A percentile compares a stretch with the other conserved stretches of the same genome.
phyloP scores from a whole-genome alignment of 2,329 filamentous ascomycete species.

The Alternaria triticimaculans region DNA sequence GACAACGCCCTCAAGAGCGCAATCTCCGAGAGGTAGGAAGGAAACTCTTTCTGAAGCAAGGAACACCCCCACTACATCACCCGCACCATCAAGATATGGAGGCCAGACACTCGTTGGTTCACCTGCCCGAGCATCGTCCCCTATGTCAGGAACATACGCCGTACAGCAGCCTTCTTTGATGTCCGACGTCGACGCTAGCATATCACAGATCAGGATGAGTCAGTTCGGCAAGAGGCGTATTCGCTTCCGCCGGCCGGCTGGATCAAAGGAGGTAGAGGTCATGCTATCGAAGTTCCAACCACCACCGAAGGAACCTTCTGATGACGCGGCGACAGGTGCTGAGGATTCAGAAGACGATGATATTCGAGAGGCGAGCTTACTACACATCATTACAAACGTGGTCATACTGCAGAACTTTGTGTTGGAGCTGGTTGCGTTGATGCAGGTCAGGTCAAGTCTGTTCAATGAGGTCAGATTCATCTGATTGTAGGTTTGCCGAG shows the following conservation, averaged over 20 bases:
- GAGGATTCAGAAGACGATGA: slow-evolving; percentile 32
- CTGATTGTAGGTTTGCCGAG: slow-evolving; percentile 18
- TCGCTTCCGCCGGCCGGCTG: slow-evolving; percentile 38
- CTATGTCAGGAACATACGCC: slow-evolving; percentile 35
- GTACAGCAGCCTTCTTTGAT: slow-evolving; percentile 44
- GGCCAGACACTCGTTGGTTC: slow-evolving; percentile 38
- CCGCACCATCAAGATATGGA: slow-evolving; percentile 22
- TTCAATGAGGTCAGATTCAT: slow-evolving; percentile 55
- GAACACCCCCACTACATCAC: slow-evolving; percentile 8
- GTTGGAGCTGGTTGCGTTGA: slow-evolving; percentile 56
- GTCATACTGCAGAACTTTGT: slow-evolving; percentile 60
- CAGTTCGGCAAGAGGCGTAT: slow-evolving; percentile 46
- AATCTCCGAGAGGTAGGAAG: slow-evolving; percentile 47
- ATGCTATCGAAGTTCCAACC: slow-evolving; percentile 46
- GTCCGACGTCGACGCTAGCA: slow-evolving; percentile 43
- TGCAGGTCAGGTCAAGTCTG: slow-evolving; percentile 57
- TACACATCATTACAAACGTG: slow-evolving; percentile 59
- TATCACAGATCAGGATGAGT: slow-evolving; percentile 37
- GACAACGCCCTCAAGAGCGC: slow-evolving; percentile 39
- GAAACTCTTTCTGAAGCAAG: slow-evolving; percentile 34
- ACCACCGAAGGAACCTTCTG: slow-evolving; percentile 36
- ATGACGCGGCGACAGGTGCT: slow-evolving; percentile 22
- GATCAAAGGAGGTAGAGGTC: slow-evolving; percentile 37
- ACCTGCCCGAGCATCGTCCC: slow-evolving; percentile 37
- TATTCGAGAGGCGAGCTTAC: slow-evolving; percentile 52